Conservation (phyloP, 495 filamentous ascomycete species). For the Aspergillus heteromorphus region DNA sequence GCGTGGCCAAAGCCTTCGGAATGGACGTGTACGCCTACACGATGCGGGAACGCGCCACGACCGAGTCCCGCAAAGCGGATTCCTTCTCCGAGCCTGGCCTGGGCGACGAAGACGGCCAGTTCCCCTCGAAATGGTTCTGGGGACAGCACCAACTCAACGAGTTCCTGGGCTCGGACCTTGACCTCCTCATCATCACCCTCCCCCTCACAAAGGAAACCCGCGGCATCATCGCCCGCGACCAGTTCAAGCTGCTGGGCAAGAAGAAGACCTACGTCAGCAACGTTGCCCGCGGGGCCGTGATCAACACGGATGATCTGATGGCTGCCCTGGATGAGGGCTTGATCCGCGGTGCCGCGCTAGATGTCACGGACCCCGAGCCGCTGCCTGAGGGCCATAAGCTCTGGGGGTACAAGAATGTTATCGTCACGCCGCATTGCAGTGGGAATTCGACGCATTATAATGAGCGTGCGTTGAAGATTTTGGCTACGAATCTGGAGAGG, state of each 20-base stretch:
- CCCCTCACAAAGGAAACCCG: constrained; percentile 60
- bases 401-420: constrained; percentile 58
- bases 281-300: constrained; percentile 59
- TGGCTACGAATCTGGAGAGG: constrained; percentile 54
- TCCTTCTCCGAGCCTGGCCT: constrained; percentile 63
- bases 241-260: constrained; percentile 55
- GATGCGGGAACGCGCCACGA: constrained; percentile 20
- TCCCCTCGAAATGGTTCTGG: constrained; percentile 63
- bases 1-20: constrained; percentile 58
- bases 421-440: constrained; percentile 70
- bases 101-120: constrained; percentile 61
- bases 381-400: constrained; percentile 58
- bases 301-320: constrained; percentile 60
- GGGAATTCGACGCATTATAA: constrained; percentile 50
- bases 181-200: constrained; percentile 60
- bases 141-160: constrained; percentile 53
- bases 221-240: constrained; percentile 50
- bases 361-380: constrained; percentile 76
- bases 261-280: constrained; percentile 61
- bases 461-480: constrained; percentile 48
- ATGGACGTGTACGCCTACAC: constrained; percentile 76
- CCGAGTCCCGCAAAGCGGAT: constrained; percentile 49
- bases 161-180: constrained; percentile 59
- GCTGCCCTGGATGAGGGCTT: constrained; percentile 44
- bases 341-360: constrained; percentile 65